A percentile compares a stretch with the other conserved stretches of the same genome.
Conservation (phyloP, 495 filamentous ascomycete species). For the Aspergillus funiculosus region DNA sequence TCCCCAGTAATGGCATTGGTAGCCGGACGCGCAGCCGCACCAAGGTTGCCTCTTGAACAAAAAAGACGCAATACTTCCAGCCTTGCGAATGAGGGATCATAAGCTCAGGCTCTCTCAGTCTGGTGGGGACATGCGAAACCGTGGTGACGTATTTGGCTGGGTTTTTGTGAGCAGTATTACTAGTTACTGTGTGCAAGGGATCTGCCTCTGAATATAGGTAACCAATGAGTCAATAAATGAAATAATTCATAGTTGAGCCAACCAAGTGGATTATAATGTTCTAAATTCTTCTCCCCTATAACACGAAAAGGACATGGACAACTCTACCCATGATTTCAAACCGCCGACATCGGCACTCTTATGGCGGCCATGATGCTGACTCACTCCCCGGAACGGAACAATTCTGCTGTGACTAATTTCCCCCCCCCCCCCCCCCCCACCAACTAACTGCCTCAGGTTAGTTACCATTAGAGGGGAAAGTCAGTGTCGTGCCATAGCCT, state of each 20-base stretch:
- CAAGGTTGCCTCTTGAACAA: conserved; percentile 23
- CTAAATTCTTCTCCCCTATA: too few relatives aligned
- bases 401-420: conserved; percentile 12
- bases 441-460: too few relatives aligned
- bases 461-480: conserved; percentile 27
- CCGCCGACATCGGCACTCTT: conserved; percentile 18
- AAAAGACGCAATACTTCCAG: background rate
- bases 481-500: conserved; percentile 38
- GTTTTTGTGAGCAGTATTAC: background rate
- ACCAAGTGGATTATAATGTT: too few relatives aligned
- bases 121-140: too few relatives aligned
- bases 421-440: too few relatives aligned
- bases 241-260: too few relatives aligned
- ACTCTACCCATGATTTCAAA: background rate
- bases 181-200: too few relatives aligned
- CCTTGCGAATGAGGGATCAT: background rate
- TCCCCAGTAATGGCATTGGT: conserved; percentile 34
- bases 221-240: too few relatives aligned
- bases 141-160: background rate
- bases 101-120: background rate
- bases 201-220: too few relatives aligned
- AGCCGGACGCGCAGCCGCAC: conserved; percentile 41
- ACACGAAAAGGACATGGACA: too few relatives aligned
- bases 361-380: conserved; percentile 22
- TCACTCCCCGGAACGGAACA: conserved; percentile 37